phyloP scores from a whole-genome alignment of 2,329 filamentous ascomycete species.

The Clarireedia hainanense region DNA sequence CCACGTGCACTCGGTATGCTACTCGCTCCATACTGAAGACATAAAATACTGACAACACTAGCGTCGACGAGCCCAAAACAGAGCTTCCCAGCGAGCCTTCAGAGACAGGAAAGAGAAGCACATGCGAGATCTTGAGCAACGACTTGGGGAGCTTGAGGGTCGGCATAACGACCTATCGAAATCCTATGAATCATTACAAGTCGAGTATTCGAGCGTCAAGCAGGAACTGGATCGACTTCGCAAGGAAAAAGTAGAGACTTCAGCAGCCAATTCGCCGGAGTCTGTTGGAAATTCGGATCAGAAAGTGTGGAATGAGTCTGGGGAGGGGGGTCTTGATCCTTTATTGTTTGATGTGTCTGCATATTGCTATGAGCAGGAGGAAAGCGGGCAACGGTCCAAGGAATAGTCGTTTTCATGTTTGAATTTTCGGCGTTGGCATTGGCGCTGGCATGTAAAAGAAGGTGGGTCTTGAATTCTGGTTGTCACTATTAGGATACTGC shows the following conservation, averaged over 20 bases:
- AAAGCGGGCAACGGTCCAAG: constrained; percentile 5
- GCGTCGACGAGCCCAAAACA: constrained; percentile 52
- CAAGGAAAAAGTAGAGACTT: constrained; percentile 12
- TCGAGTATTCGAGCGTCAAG: constrained; percentile 27
- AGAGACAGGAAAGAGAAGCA: constrained; percentile 57
- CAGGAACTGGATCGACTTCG: constrained; percentile 26
- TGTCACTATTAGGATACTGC: neutral
- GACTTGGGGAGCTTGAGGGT: constrained; percentile 45
- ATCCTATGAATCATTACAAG: constrained; percentile 44
- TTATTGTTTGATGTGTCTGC: constrained; percentile 28
- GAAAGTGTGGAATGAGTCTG: constrained; percentile 19
- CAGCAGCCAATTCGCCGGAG: neutral
- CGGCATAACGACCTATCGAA: constrained; percentile 48
- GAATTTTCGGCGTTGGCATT: neutral
- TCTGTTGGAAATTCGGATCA: constrained; percentile 10
- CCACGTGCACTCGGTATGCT: constrained; percentile 29
- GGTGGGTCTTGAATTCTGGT: neutral
- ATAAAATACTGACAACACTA: constrained; percentile 22
- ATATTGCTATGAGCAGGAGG: constrained; percentile 27
- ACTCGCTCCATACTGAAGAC: neutral
- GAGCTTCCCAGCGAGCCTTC: constrained; percentile 53
- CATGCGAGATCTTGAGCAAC: constrained; percentile 53
- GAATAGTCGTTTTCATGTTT: neutral
- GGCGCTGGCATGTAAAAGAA: neutral
- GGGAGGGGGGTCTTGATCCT: constrained; percentile 24